Base-by-base conservation (phyloP, 2,329 filamentous ascomycete species). In the Botrytis squamosa region DNA sequence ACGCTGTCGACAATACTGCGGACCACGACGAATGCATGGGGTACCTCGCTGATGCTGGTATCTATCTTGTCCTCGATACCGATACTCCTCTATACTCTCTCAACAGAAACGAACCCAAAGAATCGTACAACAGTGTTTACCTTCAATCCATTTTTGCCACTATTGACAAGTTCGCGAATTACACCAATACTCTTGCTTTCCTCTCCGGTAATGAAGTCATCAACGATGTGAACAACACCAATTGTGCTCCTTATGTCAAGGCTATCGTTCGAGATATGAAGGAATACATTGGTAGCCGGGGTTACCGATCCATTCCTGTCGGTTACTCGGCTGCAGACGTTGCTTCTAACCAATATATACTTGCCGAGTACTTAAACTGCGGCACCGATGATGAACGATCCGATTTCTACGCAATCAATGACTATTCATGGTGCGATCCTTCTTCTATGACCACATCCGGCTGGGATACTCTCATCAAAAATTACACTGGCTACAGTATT, bases 321-420 rank as follows among this genome's bases (percentile, higher is more conserved):
- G 88, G 88, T 71, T 89, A 89, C 80, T 88, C 87, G 72, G 87
- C 87, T 68, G 91, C 91, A 62, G 91, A 93, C 83, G 88, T 93
- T 75, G 84, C 89, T 77, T 87, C 87, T 79, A 92, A 92, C 84
- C 89, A 90, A 79, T 85, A 88, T 77, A 85, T 92, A 80, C 91
- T 91, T 85, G 90, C 90, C 62, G 81, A 88, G 70, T 93, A 92
- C 85, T 90, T 93, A 88, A 92, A 93, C 86, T 93, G 91, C 80
- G 91, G 91, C 77, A 84, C 86, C 68, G 88, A 90, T 74, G 87
- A 90, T 76, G 87, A 89, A 82, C 88, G 91, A 76, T 88, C 86
- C 77, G 91, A 93, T 81, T 91, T 91, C 84, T 90, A 89, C 79
- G 87, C 86, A 62, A 89, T 90, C 78, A 91, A 91, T 82, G 88